phyloP scores from a whole-genome alignment of 2,329 filamentous ascomycete genomes.

The Fusarium abutilonis region DNA sequence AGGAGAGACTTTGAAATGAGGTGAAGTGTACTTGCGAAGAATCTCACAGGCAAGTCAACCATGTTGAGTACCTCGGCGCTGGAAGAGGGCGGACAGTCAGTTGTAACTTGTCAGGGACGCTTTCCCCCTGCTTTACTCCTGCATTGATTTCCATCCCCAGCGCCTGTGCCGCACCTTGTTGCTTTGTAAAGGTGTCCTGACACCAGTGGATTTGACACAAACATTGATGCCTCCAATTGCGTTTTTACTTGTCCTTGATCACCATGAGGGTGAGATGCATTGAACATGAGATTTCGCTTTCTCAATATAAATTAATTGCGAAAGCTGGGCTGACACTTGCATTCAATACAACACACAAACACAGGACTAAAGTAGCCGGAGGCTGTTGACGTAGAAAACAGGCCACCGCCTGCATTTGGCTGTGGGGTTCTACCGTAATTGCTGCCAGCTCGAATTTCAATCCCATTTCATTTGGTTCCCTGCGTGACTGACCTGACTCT shows the following conservation, averaged over 20 bases:
- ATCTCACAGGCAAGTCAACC: neutral
- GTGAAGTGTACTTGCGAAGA: neutral
- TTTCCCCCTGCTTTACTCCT: slow-evolving; percentile 9
- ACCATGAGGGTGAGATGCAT: neutral
- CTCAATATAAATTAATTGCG: slow-evolving; percentile 5
- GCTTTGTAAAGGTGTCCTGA: neutral
- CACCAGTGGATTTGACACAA: neutral
- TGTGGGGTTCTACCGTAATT: slow-evolving; percentile 10
- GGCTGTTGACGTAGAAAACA: slow-evolving; percentile 23
- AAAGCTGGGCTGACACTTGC: slow-evolving; percentile 30
- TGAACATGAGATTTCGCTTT: slow-evolving; percentile 4
- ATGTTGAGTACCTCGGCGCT: neutral
- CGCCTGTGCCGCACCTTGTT: slow-evolving; percentile 15
- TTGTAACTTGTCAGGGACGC: neutral
- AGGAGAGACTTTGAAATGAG: neutral
- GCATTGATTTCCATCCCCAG: neutral
- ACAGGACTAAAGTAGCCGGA: neutral
- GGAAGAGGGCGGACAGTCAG: neutral
- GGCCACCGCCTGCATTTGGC: slow-evolving; percentile 16
- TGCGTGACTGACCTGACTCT: slow-evolving; percentile 6
- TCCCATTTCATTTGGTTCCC: slow-evolving; percentile 12
- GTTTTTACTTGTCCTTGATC: neutral
- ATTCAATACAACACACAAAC: slow-evolving; percentile 14
- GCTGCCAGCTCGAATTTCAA: neutral
- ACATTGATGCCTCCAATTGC: neutral